These are phyloP conservation scores for Trichoderma simmonsii DNA, from an alignment of 2,329 filamentous ascomycete species.

Conservation along the genomic window DNA sequence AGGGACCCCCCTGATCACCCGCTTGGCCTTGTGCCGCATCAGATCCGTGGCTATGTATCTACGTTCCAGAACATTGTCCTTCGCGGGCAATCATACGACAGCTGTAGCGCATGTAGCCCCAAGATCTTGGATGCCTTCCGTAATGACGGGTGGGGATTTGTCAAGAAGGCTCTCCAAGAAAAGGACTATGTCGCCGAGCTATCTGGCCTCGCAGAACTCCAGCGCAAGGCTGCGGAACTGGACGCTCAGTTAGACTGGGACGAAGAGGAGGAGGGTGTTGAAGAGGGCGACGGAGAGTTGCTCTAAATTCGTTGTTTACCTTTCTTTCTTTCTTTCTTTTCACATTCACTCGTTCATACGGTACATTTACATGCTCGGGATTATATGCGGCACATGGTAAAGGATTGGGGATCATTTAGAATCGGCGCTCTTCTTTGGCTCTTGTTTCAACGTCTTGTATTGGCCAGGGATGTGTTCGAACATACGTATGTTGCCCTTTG, in stretches of 20 bases:
- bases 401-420: background rate
- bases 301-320: constrained; percentile 28
- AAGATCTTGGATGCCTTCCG: constrained; percentile 67
- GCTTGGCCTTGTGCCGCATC: constrained; percentile 71
- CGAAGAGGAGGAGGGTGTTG: constrained; percentile 47
- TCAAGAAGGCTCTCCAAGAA: constrained; percentile 70
- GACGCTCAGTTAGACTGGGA: constrained; percentile 58
- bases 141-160: constrained; percentile 69
- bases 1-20: constrained; percentile 58
- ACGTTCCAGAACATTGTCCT: constrained; percentile 73
- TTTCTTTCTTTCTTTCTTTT: background rate
- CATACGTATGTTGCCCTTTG: background rate
- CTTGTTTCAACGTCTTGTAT: background rate
- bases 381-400: background rate
- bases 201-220: constrained; percentile 70
- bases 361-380: background rate
- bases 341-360: background rate
- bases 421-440: background rate
- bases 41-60: constrained; percentile 73
- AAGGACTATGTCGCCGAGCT: constrained; percentile 76
- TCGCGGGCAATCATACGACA: constrained; percentile 71
- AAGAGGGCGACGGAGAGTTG: constrained; percentile 55
- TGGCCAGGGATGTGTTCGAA: background rate
- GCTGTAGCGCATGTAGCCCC: constrained; percentile 76
- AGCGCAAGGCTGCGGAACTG: constrained; percentile 54